These are phyloP conservation scores for Andrographis paniculata DNA, from an alignment of 305 asterid genomes.

Conservation along the genomic window DNA sequence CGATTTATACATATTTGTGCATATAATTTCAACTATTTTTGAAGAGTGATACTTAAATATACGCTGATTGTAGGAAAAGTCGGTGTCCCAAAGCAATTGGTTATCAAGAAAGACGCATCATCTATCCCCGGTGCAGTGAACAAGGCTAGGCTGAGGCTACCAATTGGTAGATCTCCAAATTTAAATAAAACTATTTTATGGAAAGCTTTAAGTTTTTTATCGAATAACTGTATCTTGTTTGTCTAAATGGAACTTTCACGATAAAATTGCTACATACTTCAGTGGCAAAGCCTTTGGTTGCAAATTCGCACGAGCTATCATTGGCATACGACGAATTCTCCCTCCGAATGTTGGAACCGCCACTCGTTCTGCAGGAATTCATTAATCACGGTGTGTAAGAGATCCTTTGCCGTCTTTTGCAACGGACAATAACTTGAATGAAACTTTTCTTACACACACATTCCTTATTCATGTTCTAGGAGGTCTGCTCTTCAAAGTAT, in stretches of 20 bases:
- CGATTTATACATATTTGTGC: no score
- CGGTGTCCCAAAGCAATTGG: slow-evolving; percentile 89
- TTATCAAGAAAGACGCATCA: slow-evolving; percentile 74
- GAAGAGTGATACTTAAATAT: slow-evolving; percentile 1
- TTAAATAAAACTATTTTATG: no score
- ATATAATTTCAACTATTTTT: no score
- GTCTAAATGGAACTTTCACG: slow-evolving; percentile 5
- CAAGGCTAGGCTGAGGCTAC: slow-evolving; percentile 69
- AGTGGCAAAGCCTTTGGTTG: slow-evolving; percentile 97
- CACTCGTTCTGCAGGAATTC: slow-evolving; percentile 89
- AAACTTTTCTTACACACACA: not conserved
- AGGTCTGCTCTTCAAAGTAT: slow-evolving; percentile 89
- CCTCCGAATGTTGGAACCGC: slow-evolving; percentile 81
- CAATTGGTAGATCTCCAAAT: slow-evolving; percentile 49
- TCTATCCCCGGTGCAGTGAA: slow-evolving; percentile 67
- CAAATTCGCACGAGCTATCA: slow-evolving; percentile 87
- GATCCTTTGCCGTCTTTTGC: slow-evolving; percentile 6
- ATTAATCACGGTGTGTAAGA: slow-evolving; percentile 69
- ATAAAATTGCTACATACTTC: slow-evolving; percentile 12
- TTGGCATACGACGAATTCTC: slow-evolving; percentile 83
- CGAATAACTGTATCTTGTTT: not conserved
- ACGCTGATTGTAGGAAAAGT: slow-evolving; percentile 50
- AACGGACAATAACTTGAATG: slow-evolving; percentile 15
- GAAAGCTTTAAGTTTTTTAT: not conserved
- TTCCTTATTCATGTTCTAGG: slow-evolving; percentile 38